Base-by-base conservation (phyloP, 2,329 filamentous ascomycete genomes). In the Diplodia sapinea region DNA sequence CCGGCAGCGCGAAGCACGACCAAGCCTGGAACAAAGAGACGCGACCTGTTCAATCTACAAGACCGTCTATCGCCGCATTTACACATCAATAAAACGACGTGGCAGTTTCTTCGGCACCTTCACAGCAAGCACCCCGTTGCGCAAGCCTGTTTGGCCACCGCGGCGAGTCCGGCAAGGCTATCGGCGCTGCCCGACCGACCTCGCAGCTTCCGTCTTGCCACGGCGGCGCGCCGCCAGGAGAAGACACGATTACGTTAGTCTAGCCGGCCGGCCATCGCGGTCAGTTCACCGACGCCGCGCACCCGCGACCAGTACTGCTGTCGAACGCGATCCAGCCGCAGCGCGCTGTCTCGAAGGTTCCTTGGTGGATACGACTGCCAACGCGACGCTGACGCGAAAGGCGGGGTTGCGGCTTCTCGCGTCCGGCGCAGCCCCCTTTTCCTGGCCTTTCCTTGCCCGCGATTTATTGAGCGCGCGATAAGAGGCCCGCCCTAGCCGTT, bases 311-410 rank as follows among this genome's bases (percentile, higher is more conserved):
- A 49, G 56, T n/a, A 8, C 12, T 26, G 4, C 26, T 26, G n/a
- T 8, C 17, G 17, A 51, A 26, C 31, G 55, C 55, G 55, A 56
- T 43, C 36, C 55, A 26, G 33, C 20, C 20, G 13, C 40, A 15
- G 43, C 43, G 40, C 57, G 26, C 15, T 15, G 47, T 61, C 59
- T 50, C 59, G 59, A 63, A 62, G 57, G 23, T 62, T 62, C 57
- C 38, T n/a, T 20, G 40, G 57, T 43, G 57, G 56, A 26, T 38
- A 49, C 59, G 43, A 15, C n/a, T 36, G 43, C 40, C 29, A 33
- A 31, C 59, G 59, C 59, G 59, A 63, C n/a, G 56, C 56, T 47
- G 56, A 59, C 56, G 56, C 56, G 56, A 59, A 59, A 20, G 59
- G 26, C 26, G 26, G 26, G 26, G 26, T 3, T 26, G 26, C 57